A percentile compares a stretch with the other conserved stretches of the same genome.
These are phyloP conservation scores for Diophrys sp. DNA, from an alignment of 73 alveolate species.

Conservation along the genomic window DNA sequence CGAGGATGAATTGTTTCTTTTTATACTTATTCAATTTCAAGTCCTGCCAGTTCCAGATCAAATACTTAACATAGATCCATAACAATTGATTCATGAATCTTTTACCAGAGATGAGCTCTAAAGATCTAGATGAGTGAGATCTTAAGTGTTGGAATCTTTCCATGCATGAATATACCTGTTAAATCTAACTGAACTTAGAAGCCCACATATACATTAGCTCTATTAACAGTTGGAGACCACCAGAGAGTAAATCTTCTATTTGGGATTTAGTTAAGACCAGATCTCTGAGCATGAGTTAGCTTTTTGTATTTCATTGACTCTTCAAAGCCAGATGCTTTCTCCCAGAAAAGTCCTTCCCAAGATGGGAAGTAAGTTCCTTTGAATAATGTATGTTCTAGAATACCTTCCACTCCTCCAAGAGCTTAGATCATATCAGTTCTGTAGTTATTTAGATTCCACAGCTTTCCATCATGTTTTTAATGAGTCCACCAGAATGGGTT, in stretches of 20 bases:
- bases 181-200: constrained; percentile 99
- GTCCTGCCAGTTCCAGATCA: constrained; percentile 97
- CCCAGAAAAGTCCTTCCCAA: constrained; percentile 99
- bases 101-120: constrained; percentile 99
- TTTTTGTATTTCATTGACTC: constrained; percentile 99
- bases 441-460: constrained; percentile 99
- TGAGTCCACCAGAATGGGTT: constrained; percentile 99
- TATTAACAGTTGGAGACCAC: constrained; percentile 99
- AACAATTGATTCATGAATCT: constrained; percentile 99
- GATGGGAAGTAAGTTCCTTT: constrained; percentile 99
- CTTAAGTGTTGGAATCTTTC: constrained; percentile 99
- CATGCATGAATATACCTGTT: constrained; percentile 99
- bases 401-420: constrained; percentile 99
- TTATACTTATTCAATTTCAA: constrained; percentile 98
- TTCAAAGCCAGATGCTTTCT: constrained; percentile 98
- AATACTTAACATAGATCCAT: constrained; percentile 99
- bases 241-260: constrained; percentile 99
- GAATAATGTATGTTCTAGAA: constrained; percentile 98
- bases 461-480: constrained; percentile 99
- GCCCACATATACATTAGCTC: constrained; percentile 99
- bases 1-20: constrained; percentile 99
- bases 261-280: constrained; percentile 99
- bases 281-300: constrained; percentile 99
- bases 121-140: constrained; percentile 97
- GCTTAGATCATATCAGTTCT: constrained; percentile 99